These are phyloP conservation scores for Macadamia tetraphylla DNA, from an alignment of 164 flowering plant species.

Conservation along the genomic window DNA sequence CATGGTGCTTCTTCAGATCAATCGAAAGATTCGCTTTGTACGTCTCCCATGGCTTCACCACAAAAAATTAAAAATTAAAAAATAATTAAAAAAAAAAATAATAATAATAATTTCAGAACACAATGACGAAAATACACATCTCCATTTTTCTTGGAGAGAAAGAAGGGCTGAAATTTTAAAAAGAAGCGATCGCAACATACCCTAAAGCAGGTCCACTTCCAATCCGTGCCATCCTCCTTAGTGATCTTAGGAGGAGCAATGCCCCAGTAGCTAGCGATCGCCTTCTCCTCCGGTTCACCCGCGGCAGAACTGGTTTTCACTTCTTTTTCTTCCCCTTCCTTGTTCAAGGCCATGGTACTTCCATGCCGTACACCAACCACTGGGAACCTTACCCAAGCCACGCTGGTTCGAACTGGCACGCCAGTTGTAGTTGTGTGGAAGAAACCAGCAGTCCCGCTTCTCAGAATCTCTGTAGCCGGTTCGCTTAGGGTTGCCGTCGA, in stretches of 20 bases:
- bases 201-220: constrained; percentile 47
- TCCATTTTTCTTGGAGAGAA: not conserved
- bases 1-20: constrained; percentile 55
- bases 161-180: not conserved
- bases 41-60: constrained; percentile 81
- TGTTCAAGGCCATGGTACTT: constrained; percentile 27
- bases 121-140: not conserved
- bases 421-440: not conserved
- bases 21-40: constrained; percentile 41
- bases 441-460: constrained; percentile 6
- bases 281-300: constrained; percentile 21
- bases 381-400: constrained; percentile 12
- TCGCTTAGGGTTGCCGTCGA: constrained; percentile 5
- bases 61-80: not conserved
- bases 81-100: not conserved
- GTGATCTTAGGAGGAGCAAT: constrained; percentile 30
- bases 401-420: not conserved
- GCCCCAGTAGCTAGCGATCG: constrained; percentile 57
- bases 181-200: constrained; percentile 10
- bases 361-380: not conserved
- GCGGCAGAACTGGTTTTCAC: constrained; percentile 3
- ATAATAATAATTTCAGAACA: not conserved
- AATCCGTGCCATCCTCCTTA: constrained; percentile 44
- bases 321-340: constrained; percentile 20
- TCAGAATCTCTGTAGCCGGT: not conserved